Base-by-base conservation (phyloP, 805 yeast genomes). In the Myxozyma monticola region DNA sequence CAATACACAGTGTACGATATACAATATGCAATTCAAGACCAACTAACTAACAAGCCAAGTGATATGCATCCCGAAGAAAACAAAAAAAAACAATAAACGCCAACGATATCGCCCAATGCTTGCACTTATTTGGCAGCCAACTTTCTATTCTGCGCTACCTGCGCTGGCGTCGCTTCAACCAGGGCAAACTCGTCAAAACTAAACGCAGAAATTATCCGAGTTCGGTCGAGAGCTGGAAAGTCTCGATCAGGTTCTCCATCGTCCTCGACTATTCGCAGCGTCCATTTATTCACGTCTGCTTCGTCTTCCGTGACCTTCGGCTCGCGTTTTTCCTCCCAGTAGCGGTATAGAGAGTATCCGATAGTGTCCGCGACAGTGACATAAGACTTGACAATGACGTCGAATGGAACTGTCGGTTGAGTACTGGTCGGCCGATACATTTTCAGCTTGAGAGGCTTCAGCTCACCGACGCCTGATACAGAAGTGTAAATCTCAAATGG, bases 181-280 rank as follows among this genome's bases (percentile, higher is more conserved):
- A 93, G 64, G 0, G 95, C 96, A 48, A 93, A 78, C 58, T 88
- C 96, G 57, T 83, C 87, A 47, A 82, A 84, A 21, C 88, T 86
- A 65, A 88, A 87, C 0, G 91, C 80, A 2, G 81, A 72, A 24
- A 93, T 71, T 3, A 71, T 61, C 45, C 90, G 73, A 0, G 78
- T 75, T 56, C 97, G 72, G 38, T 85, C 91, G 48, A 93, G 71
- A 1, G 90, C 80, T 1, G 98, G 98, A 71, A 93, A 90, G 45
- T 88, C 87, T 30, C 79, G 84, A 59, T 95, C 99, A 46, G 88
- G 89, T 33, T 86, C 83, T 43, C 95, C 96, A 64, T 90, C 97
- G 43, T 91, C 98, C 65, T 93, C 99, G 0, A 85, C 89, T 20
- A 91, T 73, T 49, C 85, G 85, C 29, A 91, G 63, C 46, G 83